A percentile compares a stretch with the other conserved stretches of the same genome.
phyloP scores from a whole-genome alignment of 78 protist species.

The Anaeramoeba flamelloides region DNA sequence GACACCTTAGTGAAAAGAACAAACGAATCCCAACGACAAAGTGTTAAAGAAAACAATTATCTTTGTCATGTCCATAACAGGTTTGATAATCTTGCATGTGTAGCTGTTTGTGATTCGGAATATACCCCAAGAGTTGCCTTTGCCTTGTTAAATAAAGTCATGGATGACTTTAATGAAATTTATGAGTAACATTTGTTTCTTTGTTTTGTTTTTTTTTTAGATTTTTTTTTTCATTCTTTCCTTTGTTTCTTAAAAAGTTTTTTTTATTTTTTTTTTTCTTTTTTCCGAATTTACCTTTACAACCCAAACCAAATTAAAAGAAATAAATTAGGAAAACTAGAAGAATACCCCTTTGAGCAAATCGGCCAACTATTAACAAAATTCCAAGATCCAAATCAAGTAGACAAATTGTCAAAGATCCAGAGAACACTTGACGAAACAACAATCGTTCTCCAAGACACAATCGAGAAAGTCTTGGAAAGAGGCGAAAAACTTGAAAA shows the following conservation, averaged over 20 bases:
- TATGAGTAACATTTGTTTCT: too few relatives aligned
- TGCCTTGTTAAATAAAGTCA: not conserved
- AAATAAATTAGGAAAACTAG: too few relatives aligned
- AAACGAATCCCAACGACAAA: too few relatives aligned
- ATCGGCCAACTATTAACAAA: not conserved
- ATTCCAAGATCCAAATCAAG: conserved; percentile 29
- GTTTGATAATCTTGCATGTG: not conserved
- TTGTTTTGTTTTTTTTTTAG: too few relatives aligned
- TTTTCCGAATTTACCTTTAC: too few relatives aligned
- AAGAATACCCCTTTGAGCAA: not conserved
- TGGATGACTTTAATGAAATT: conserved; percentile 6
- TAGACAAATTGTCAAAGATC: conserved; percentile 28
- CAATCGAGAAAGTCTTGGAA: conserved; percentile 25
- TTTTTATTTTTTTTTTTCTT: too few relatives aligned
- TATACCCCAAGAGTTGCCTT: conserved; percentile 16
- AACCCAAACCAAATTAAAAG: too few relatives aligned
- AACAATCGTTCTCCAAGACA: conserved; percentile 18
- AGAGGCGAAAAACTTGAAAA: conserved; percentile 25
- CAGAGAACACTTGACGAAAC: conserved; percentile 20
- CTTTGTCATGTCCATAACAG: conserved; percentile 9
- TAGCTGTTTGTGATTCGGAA: conserved; percentile 7
- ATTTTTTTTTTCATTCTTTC: too few relatives aligned
- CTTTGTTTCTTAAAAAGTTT: too few relatives aligned
- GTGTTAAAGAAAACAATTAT: too few relatives aligned
- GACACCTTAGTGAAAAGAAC: too few relatives aligned